A percentile compares a stretch with the other conserved stretches of the same genome.
Evolutionary conservation across 2,329 filamentous ascomycete genomes (phyloP).

Genomic region (Exophiala mesophila): DNA sequence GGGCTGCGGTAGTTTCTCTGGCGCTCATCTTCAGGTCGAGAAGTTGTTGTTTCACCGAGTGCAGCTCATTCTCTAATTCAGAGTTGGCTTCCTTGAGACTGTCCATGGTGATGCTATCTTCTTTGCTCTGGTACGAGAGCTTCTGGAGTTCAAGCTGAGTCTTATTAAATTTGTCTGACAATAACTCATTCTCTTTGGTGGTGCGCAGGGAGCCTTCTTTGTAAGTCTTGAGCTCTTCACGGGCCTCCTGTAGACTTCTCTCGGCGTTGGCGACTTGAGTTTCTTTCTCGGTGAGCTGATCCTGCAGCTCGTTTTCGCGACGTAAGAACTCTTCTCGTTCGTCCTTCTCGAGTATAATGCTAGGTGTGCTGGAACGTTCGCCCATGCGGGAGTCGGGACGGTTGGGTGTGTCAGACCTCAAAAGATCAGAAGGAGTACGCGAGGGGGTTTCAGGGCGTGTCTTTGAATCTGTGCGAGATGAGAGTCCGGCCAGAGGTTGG

Average conservation of each 20-base stretch:
- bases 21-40: slow-evolving; percentile 95
- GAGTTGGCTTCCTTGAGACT: slow-evolving; percentile 91
- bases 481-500: slow-evolving; percentile 46
- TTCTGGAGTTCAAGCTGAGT: slow-evolving; percentile 96
- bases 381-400: slow-evolving; percentile 63
- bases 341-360: slow-evolving; percentile 85
- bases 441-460: slow-evolving; percentile 55
- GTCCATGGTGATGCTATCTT: slow-evolving; percentile 96
- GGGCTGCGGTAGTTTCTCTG: slow-evolving; percentile 81
- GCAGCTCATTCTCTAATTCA: slow-evolving; percentile 84
- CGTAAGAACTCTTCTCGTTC: slow-evolving; percentile 93
- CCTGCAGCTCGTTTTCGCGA: slow-evolving; percentile 93
- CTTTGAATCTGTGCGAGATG: slow-evolving; percentile 42
- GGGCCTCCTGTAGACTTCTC: slow-evolving; percentile 72
- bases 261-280: slow-evolving; percentile 72
- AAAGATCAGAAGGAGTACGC: slow-evolving; percentile 48
- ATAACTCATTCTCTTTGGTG: slow-evolving; percentile 83
- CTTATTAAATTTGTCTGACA: slow-evolving; percentile 82
- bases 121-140: slow-evolving; percentile 91
- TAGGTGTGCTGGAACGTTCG: slow-evolving; percentile 81
- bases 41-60: slow-evolving; percentile 88
- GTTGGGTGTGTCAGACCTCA: slow-evolving; percentile 45
- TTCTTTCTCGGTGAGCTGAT: slow-evolving; percentile 92
- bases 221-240: slow-evolving; percentile 77
- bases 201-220: slow-evolving; percentile 81